Conservation (phyloP, 805 yeast genomes). For the Dipodascopsis uninucleata region DNA sequence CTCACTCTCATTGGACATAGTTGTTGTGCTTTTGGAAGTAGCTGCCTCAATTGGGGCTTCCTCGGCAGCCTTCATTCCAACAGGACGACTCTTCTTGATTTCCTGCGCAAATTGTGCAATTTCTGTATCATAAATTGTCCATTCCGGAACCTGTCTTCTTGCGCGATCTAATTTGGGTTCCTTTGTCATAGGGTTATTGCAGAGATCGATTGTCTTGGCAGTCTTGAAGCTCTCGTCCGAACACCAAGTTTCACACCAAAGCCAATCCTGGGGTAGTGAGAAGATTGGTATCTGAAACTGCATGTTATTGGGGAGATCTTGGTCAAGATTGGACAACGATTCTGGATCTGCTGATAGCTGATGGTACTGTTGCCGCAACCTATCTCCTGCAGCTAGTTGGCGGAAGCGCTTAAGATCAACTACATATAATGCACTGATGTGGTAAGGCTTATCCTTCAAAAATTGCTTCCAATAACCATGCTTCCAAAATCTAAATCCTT, state of each 20-base stretch:
- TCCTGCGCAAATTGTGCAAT: slow-evolving; percentile 38
- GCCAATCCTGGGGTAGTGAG: slow-evolving; percentile 78
- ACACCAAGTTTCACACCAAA: slow-evolving; percentile 96
- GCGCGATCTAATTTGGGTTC: slow-evolving; percentile 77
- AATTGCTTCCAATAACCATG: slow-evolving; percentile 81
- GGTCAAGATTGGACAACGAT: slow-evolving; percentile 81
- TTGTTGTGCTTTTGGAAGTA: background rate
- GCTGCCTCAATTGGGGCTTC: slow-evolving; percentile 1
- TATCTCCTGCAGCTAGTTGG: slow-evolving; percentile 68
- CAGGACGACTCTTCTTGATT: slow-evolving; percentile 16
- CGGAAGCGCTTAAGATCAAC: slow-evolving; percentile 72
- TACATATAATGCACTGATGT: slow-evolving; percentile 77
- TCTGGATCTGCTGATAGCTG: slow-evolving; percentile 70
- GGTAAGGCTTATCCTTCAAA: slow-evolving; percentile 62
- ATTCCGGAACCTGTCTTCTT: slow-evolving; percentile 70
- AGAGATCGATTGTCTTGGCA: slow-evolving; percentile 78
- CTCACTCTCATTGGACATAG: background rate
- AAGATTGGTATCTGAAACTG: slow-evolving; percentile 65
- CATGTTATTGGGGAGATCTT: slow-evolving; percentile 86
- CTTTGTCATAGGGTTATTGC: slow-evolving; percentile 78
- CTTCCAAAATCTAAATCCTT: slow-evolving; percentile 88
- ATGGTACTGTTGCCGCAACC: slow-evolving; percentile 79
- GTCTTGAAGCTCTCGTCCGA: slow-evolving; percentile 53
- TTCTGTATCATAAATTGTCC: slow-evolving; percentile 63
- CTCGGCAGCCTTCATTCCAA: slow-evolving; percentile 11